Evolutionary conservation across 2,329 filamentous ascomycete species (phyloP), one percentile per base, ranked within the genome.

Genomic region (Talaromyces sp.): DNA sequence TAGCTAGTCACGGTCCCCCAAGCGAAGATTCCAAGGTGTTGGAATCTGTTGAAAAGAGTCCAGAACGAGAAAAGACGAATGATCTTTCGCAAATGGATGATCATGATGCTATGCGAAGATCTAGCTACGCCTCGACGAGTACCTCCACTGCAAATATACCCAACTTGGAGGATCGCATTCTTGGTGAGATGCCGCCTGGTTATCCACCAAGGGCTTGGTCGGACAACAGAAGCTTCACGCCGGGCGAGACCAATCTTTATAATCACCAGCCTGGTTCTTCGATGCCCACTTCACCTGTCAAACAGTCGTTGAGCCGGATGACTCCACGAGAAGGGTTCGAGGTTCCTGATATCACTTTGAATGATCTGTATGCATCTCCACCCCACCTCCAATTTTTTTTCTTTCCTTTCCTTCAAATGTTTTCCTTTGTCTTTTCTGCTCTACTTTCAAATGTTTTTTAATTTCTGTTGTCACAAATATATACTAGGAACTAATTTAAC

Each of bases 281-380:
- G 8, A 30, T 27, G 24, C 14, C 36, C 14, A n/a, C n/a, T 4
- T 41, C 46, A 16, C 22, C 45, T 29, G 35, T 37, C 17, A 27
- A 29, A 16, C 20, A 17, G 11, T 29, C 46, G 16, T 24, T 30
- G 8, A 35, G n/a, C 9, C 30, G 33, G 14, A 46, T 24, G 27
- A 35, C 27, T 13, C 16, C 19, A 3, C 13, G 30, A 16, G 36
- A 40, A 22, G 36, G 37, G n/a, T 20, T 49, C 4, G 20, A 35
- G 4, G 40, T 49, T 24, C 41, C 46, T 32, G 46, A 49, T 14
- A 17, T 41, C 4, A 49, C 40, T 36, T 36, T 33, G 14, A 36
- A 24, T 17, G 46, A 49, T n/a, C 19, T 49, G 46, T 49, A 33
- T 11, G 46, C 14, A 33, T 5, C 7, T 2, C 14, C 35, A 19